Conservation (phyloP, 495 filamentous ascomycete genomes). For the Gamarada debralockiae region DNA sequence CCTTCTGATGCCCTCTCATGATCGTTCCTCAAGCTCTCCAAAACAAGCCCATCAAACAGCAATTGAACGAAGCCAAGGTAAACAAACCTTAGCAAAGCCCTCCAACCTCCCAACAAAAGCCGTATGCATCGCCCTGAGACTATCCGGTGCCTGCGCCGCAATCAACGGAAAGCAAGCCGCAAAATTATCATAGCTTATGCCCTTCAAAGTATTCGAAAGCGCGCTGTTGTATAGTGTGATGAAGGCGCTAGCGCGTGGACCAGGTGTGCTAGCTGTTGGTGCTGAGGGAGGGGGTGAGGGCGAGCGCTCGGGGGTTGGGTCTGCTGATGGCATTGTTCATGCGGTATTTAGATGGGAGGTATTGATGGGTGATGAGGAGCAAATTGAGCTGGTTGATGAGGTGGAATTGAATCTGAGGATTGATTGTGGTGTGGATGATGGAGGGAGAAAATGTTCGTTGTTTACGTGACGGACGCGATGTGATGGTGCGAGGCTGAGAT, state of each 20-base stretch:
- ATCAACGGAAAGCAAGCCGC: slow-evolving; percentile 84
- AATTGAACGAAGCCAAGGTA: background rate
- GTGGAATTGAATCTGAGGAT: background rate
- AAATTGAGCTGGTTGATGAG: no score
- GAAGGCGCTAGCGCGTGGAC: slow-evolving; percentile 70
- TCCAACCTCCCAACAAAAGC: slow-evolving; percentile 66
- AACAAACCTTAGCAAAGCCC: slow-evolving; percentile 46
- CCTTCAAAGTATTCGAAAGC: slow-evolving; percentile 64
- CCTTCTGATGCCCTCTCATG: no score
- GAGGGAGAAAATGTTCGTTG: background rate
- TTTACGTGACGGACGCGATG: no score
- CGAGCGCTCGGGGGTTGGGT: background rate
- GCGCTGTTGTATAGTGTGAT: slow-evolving; percentile 66
- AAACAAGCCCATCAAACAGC: background rate
- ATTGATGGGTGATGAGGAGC: no score
- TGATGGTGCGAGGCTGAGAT: no score
- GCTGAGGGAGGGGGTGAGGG: slow-evolving; percentile 18
- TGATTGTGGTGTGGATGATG: background rate
- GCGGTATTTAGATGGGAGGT: background rate
- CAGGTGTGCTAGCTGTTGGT: slow-evolving; percentile 46
- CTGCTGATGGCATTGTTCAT: slow-evolving; percentile 1
- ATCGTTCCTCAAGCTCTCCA: background rate
- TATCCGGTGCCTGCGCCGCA: slow-evolving; percentile 62
- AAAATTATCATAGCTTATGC: slow-evolving; percentile 76
- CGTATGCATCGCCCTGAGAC: slow-evolving; percentile 62